phyloP scores from a whole-genome alignment of 2,329 filamentous ascomycete species.

The Thermothelomyces thermophilus region DNA sequence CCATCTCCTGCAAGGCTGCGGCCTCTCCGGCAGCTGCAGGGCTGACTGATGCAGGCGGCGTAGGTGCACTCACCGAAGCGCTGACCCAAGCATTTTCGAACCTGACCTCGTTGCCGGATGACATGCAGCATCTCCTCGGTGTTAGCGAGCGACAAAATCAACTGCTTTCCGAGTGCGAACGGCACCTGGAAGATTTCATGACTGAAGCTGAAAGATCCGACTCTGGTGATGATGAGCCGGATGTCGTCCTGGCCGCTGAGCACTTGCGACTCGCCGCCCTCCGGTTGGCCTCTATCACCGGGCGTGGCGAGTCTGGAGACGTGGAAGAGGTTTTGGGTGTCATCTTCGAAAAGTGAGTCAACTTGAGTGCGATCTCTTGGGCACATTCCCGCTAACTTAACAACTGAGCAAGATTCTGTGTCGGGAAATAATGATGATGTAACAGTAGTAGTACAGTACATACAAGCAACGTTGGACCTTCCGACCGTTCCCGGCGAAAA shows the following conservation, averaged over 20 bases:
- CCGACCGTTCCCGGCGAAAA: neutral
- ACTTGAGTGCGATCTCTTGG: slow-evolving; percentile 27
- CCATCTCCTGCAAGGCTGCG: slow-evolving; percentile 67
- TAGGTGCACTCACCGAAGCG: slow-evolving; percentile 60
- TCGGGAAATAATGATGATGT: slow-evolving; percentile 35
- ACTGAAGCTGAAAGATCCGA: slow-evolving; percentile 40
- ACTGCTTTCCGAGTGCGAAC: slow-evolving; percentile 67
- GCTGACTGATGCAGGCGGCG: slow-evolving; percentile 51
- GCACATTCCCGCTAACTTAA: slow-evolving; percentile 5
- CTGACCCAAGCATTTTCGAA: slow-evolving; percentile 61
- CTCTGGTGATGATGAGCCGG: slow-evolving; percentile 49
- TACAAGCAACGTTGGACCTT: slow-evolving; percentile 8
- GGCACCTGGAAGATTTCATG: slow-evolving; percentile 68
- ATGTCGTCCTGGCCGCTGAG: slow-evolving; percentile 87
- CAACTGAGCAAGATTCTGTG: slow-evolving; percentile 39
- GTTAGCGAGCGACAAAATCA: slow-evolving; percentile 85
- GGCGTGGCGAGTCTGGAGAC: slow-evolving; percentile 75
- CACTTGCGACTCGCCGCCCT: slow-evolving; percentile 74
- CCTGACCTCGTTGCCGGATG: slow-evolving; percentile 64
- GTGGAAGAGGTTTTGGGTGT: slow-evolving; percentile 94
- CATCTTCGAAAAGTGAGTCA: slow-evolving; percentile 82
- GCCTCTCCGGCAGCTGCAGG: slow-evolving; percentile 25
- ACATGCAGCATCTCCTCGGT: slow-evolving; percentile 77
- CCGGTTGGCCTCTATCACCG: slow-evolving; percentile 79
- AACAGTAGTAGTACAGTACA: too few species aligned